A percentile compares a stretch with the other conserved stretches of the same genome.
Conservation (phyloP, 116 monocot species). For the Trichopus zeylanicus region DNA sequence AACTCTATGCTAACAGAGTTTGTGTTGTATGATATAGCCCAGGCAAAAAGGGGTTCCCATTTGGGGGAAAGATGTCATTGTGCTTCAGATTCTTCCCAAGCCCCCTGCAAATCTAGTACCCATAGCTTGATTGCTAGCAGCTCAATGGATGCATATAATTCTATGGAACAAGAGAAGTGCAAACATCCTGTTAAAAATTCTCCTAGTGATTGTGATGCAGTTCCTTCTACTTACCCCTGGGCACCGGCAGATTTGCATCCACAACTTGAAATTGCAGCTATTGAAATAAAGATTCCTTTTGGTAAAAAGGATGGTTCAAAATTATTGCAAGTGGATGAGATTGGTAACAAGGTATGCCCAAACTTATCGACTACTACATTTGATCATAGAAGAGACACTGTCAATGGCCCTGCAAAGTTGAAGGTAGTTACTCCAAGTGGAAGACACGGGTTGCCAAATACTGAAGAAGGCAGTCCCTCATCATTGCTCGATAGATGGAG, state of each 20-base stretch:
- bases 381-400: slow-evolving; percentile 11
- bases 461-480: slow-evolving; percentile 52
- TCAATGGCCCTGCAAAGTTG: slow-evolving; percentile 14
- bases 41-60: slow-evolving; percentile 43
- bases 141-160: slow-evolving; percentile 4
- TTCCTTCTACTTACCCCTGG: slow-evolving; percentile 38
- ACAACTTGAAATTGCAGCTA: slow-evolving; percentile 61
- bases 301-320: slow-evolving; percentile 21
- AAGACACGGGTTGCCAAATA: slow-evolving; percentile 44
- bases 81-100: slow-evolving; percentile 14
- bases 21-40: slow-evolving; percentile 64
- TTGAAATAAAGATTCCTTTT: slow-evolving; percentile 60
- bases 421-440: slow-evolving; percentile 65
- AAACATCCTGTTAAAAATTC: slow-evolving; percentile 12
- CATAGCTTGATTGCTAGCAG: slow-evolving; percentile 11
- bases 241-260: slow-evolving; percentile 42
- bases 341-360: slow-evolving; percentile 1
- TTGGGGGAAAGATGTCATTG: slow-evolving; percentile 18
- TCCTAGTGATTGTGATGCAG: slow-evolving; percentile 18
- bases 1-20: slow-evolving; percentile 64
- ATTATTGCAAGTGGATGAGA: slow-evolving; percentile 17
- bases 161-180: slow-evolving; percentile 10
- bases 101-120: slow-evolving; percentile 2
- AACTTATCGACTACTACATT: background rate
- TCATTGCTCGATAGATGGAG: slow-evolving; percentile 82